These are phyloP conservation scores for Candida pseudofarinosa DNA, from an alignment of 805 yeast genomes.

Conservation along the genomic window DNA sequence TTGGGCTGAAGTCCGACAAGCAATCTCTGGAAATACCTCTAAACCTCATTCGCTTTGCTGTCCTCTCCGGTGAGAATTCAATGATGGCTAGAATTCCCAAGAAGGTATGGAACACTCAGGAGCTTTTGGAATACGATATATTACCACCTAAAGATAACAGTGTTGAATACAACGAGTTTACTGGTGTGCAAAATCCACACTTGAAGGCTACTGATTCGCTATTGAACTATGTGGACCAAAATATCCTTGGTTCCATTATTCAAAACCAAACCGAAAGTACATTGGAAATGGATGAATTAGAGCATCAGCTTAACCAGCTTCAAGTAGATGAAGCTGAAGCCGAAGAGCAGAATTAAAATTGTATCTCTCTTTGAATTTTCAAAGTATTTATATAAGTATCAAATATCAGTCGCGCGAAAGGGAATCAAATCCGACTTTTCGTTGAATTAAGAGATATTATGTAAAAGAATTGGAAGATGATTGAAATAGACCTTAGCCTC, in stretches of 20 bases:
- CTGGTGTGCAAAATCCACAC: slow-evolving; percentile 17
- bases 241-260: slow-evolving; percentile 41
- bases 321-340: slow-evolving; percentile 11
- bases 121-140: slow-evolving; percentile 66
- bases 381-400: not conserved
- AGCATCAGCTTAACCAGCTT: slow-evolving; percentile 19
- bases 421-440: no score
- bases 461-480: slow-evolving; percentile 21
- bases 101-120: slow-evolving; percentile 55
- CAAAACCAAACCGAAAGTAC: slow-evolving; percentile 26
- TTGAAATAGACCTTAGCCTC: slow-evolving; percentile 39
- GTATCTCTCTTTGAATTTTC: not conserved
- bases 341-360: not conserved
- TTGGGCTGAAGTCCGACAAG: slow-evolving; percentile 2
- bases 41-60: slow-evolving; percentile 63
- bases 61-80: slow-evolving; percentile 66
- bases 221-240: slow-evolving; percentile 44
- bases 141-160: slow-evolving; percentile 52
- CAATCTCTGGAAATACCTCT: slow-evolving; percentile 41
- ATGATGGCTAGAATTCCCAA: slow-evolving; percentile 69
- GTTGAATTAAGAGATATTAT: slow-evolving; percentile 2
- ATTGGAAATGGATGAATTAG: slow-evolving; percentile 14
- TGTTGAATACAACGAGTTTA: slow-evolving; percentile 36
- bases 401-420: no score
- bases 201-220: slow-evolving; percentile 25